Base-by-base conservation (phyloP, 345 rosid genomes). In the Moringa oleifera region DNA sequence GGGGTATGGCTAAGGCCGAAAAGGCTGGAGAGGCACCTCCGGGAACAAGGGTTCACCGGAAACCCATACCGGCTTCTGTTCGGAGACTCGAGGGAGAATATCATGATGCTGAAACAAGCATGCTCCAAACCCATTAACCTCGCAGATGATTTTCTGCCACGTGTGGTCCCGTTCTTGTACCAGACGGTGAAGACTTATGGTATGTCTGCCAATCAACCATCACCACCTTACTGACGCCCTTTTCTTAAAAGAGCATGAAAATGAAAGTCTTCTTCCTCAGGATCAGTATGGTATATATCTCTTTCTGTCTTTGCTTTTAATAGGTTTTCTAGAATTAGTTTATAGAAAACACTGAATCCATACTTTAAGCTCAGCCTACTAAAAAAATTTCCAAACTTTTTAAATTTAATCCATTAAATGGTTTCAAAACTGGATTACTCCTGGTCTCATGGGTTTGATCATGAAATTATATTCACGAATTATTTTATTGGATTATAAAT, bases 1-100 rank as follows among this genome's bases (percentile, higher is more conserved):
- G 20, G 63, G 18, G 71, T 58, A 52, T 74, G 78, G 74, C 0
- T 69, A 47, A 74, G 23, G 58, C 78, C 74, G 45, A 73, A 68
- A 63, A 59, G 50, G 21, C 53, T 64, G 19, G 77, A 73, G 55
- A 67, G 57, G 58, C 62, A 56, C 37, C 61, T 74, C 23, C 69
- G 50, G 62, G 66, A 61, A 57, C 74, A 57, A 58, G 71, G 71
- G 23, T 57, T 74, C 49, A 51, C 74, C 21, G 65, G 78, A 51
- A 74, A 56, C 55, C 58, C 71, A 16, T 74, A 60, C 63, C 70
- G 58, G 36, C 58, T 69, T 69, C 62, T 69, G 20, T 51, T 69
- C 12, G 78, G 78, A 51, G 74, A 74, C 28, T 50, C 24, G 36
- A 21, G 0, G 62, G 53, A 23, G 59, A 70, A 65, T 37, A 49